Base-by-base conservation (phyloP, 495 filamentous ascomycete species). In the Aspergillus asperescens region DNA sequence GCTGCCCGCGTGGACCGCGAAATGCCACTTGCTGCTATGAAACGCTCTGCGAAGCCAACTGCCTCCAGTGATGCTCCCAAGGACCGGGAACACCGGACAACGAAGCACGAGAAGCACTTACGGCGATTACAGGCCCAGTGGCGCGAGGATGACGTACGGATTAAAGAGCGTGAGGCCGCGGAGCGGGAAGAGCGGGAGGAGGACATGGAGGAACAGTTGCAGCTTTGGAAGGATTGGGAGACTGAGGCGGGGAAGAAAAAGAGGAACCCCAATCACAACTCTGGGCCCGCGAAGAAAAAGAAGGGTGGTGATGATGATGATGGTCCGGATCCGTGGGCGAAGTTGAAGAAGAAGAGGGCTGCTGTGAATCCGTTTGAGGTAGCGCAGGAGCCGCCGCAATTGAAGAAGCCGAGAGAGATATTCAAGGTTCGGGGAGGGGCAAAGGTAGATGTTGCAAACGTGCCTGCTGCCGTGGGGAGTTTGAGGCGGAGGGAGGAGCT, bases 1-100 rank as follows among this genome's bases (percentile, higher is more conserved):
- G 72, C 81, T 2, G 84, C 87, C 32, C 83, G 93, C 5, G 93
- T 98, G 7, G 85, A 97, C 61, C 86, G 88, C 23, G 85, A 88
- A 2, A 70, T 98, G 19, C 93, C 93, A 0, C 65, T 98, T 8
- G 70, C 81, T 15, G 79, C 76, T 0, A 69, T 87, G 55, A 79
- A 84, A 16, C 68, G 69, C 22, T 62, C 62, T 0, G 49, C 39
- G 10, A 62, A 65, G 37, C 57, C 56, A 9, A n/a, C 44, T 4
- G 59, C 56, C 40, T 47, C 54, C n/a, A 20, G 68, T 2, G 61
- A 66, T 20, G 22, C 60, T 0, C 54, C 65, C 7, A 69, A 69
- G 78, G 79, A 62, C 64, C 77, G 52, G 34, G 81, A 54, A 77
- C 81, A 27, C 31, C 84, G 59, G 80, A 76, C 81, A 40, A 92